Evolutionary conservation across 106 monocot species (phyloP), one percentile per base, ranked within the genome.

Genomic region (Dendrobium catenatum): DNA sequence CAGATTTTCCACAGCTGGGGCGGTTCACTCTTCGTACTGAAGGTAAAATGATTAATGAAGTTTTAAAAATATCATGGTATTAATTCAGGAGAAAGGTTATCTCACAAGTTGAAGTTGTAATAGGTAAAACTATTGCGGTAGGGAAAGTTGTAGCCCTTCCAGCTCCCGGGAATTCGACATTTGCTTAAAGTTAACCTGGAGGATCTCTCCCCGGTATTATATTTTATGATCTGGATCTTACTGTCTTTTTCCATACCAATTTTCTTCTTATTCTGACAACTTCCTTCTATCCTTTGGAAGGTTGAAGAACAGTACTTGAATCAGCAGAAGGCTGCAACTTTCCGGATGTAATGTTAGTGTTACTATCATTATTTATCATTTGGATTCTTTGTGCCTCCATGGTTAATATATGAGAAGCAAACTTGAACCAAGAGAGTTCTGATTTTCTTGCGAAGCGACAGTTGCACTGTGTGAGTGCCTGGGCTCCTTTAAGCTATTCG

Each of bases 101-200:
- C 22, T 6, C 68, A 67, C 70, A 7, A 58, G 29, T 55, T 49
- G 58, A 2, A 42, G 40, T 77, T 73, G 77, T 48, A 84, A 47
- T 90, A 99, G 98, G 98, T 22, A 99, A 93, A 82, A 99, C 95
- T 29, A 91, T 99, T 47, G 98, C 98, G 3, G 87, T 99, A 16
- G 98, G 98, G 29, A 99, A 95, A 79, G 89, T 99, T 61, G 91
- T 95, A 80, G 88, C 44, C 10, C 84, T 95, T 89, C 97, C 92
- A 4, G 72, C 85, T 41, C 22, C 86, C 22, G 93, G 95, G 80
- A 86, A 49, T 84, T 9, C 79, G 1, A 80, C 88, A n/a, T 93
- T 90, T 75, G 77, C 20, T 18, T 74, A 44, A 74, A 74, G 20
- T 2, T 74, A 20, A 20, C 31, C 15, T 44, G 6, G 74, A 74